phyloP scores from a whole-genome alignment of 1,284 basidiomycete genomes.

The Ganoderma sinense region DNA sequence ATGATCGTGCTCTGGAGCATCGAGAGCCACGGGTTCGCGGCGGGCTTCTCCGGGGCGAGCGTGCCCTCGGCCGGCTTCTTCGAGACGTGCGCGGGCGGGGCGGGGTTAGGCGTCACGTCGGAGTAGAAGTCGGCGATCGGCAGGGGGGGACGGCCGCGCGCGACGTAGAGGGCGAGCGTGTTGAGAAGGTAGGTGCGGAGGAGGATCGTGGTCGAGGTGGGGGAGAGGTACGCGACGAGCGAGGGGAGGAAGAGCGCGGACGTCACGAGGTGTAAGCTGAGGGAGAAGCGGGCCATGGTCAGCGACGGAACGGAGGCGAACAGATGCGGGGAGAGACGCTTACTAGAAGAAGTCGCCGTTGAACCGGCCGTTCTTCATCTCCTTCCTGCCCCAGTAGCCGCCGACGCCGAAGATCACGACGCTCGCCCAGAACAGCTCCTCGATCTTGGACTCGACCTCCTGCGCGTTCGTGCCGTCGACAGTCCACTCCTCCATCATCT shows the following conservation, averaged over 20 bases:
- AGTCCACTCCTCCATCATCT: conserved; percentile 59
- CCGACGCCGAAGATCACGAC: conserved; percentile 50
- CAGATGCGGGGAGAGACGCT: conserved; percentile 14
- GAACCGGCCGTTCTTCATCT: conserved; percentile 39
- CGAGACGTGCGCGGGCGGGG: conserved; percentile 1
- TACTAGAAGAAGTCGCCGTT: conserved; percentile 51
- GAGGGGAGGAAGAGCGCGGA: conserved; percentile 52
- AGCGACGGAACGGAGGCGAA: not conserved
- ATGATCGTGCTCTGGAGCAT: conserved; percentile 56
- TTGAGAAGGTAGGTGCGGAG: conserved; percentile 47
- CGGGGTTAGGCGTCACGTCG: conserved; percentile 24
- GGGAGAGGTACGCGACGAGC: conserved; percentile 36
- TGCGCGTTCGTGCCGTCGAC: conserved; percentile 44
- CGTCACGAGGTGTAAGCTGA: conserved; percentile 55
- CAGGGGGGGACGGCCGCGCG: conserved; percentile 43
- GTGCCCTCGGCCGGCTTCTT: conserved; percentile 39
- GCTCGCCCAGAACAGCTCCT: conserved; percentile 53
- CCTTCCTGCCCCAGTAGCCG: conserved; percentile 42
- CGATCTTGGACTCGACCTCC: conserved; percentile 49
- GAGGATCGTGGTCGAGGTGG: conserved; percentile 40
- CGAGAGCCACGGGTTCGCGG: conserved; percentile 63
- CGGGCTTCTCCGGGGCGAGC: conserved; percentile 41
- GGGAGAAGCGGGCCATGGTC: not conserved
- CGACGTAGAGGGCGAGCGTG: conserved; percentile 45
- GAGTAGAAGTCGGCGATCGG: conserved; percentile 47